phyloP scores from a whole-genome alignment of 176 grass and related monocot species.

The Urochloa ruziziensis region DNA sequence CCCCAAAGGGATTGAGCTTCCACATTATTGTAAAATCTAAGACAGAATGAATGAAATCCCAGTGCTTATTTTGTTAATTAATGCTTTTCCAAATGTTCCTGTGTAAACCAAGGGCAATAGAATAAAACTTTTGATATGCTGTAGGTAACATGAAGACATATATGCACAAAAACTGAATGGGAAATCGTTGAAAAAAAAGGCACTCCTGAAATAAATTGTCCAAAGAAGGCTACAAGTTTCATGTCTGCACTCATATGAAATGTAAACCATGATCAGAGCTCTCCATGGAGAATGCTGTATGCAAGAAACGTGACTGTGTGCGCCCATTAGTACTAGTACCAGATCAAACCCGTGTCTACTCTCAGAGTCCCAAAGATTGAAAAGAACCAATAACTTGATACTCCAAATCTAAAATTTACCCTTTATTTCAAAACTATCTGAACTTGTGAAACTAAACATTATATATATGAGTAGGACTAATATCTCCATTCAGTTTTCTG shows the following conservation, averaged over 20 bases:
- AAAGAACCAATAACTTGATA: not conserved
- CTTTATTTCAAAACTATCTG: not conserved
- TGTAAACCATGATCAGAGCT: not conserved
- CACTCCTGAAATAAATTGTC: not conserved
- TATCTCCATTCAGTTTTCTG: not conserved
- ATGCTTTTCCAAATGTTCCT: constrained; percentile 15
- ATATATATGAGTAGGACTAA: not conserved
- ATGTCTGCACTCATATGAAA: not conserved
- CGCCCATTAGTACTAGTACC: not conserved
- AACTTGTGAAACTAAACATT: not conserved
- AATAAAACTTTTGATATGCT: not conserved
- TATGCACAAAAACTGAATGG: not conserved
- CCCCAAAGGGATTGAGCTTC: constrained; percentile 75
- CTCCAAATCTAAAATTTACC: not conserved
- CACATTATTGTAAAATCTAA: constrained; percentile 43
- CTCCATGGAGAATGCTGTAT: not conserved
- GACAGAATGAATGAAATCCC: constrained; percentile 1
- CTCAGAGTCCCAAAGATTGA: not conserved
- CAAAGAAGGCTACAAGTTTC: not conserved
- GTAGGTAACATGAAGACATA: constrained; percentile 7
- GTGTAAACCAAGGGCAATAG: constrained; percentile 5
- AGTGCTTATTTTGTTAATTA: not conserved
- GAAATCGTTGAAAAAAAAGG: not conserved
- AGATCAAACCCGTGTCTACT: not conserved
- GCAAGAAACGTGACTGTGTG: not conserved